A percentile compares a stretch with the other conserved stretches of the same genome.
Conservation (phyloP, 495 filamentous ascomycete genomes). For the Ascobolus immersus region DNA sequence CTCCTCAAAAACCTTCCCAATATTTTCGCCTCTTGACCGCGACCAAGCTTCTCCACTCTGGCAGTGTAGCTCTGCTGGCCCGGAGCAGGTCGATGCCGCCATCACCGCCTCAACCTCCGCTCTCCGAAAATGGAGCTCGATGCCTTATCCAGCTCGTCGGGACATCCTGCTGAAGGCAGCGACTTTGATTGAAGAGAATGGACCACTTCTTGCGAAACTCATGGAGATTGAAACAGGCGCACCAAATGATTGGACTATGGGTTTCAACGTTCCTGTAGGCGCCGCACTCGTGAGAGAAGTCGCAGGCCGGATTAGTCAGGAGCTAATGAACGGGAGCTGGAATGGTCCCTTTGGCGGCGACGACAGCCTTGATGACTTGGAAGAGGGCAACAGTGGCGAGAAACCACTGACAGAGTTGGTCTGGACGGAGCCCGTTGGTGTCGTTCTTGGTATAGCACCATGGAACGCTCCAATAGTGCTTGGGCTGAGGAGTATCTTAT, state of each 20-base stretch:
- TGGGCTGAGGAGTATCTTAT: slow-evolving; percentile 37
- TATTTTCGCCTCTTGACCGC: slow-evolving; percentile 37
- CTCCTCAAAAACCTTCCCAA: slow-evolving; percentile 35
- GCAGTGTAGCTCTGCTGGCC: slow-evolving; percentile 33
- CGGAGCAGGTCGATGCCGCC: slow-evolving; percentile 34
- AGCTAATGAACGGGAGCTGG: slow-evolving; percentile 31
- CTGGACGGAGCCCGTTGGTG: slow-evolving; percentile 59
- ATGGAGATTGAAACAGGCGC: slow-evolving; percentile 48
- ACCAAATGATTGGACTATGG: slow-evolving; percentile 23
- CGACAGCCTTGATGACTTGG: slow-evolving; percentile 18
- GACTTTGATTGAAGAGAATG: slow-evolving; percentile 35
- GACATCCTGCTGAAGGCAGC: slow-evolving; percentile 48
- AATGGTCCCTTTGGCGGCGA: slow-evolving; percentile 29
- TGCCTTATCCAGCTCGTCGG: slow-evolving; percentile 33
- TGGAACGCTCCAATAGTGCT: slow-evolving; percentile 66
- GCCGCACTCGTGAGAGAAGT: slow-evolving; percentile 41
- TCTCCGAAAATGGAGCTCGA: slow-evolving; percentile 43
- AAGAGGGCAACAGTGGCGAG: neutral
- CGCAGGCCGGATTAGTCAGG: slow-evolving; percentile 45
- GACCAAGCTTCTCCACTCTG: slow-evolving; percentile 37
- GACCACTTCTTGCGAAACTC: slow-evolving; percentile 34
- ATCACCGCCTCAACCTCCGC: slow-evolving; percentile 40
- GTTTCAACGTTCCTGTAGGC: slow-evolving; percentile 37
- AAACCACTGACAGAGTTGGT: slow-evolving; percentile 32
- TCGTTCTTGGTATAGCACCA: slow-evolving; percentile 57